Evolutionary conservation across 805 yeast genomes (phyloP), one percentile per base, ranked within the genome.

Genomic region (Monosporozyma unispora): DNA sequence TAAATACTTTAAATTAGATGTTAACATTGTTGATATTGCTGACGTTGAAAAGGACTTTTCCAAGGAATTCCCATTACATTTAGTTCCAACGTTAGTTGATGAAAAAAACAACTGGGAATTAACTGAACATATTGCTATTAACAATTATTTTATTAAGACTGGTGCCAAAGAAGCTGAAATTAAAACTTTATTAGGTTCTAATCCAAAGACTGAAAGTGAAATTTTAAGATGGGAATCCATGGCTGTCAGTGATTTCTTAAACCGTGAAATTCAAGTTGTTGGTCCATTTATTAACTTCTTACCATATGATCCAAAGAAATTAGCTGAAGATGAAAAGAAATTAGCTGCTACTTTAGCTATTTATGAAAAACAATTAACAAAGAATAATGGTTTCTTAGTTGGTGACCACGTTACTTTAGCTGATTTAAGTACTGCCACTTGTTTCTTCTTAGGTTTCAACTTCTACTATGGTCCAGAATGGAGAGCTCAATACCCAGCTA

Each of bases 211-310:
- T 57, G 74, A 78, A 63, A 52, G 58, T 16, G 51, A 52, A 28
- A 73, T 87, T 61, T 67, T 88, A 59, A 80, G 74, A 70, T 88
- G 95, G 93, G 60, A 81, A 64, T 84, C 95, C 4, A 71, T 84
- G 57, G 72, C 80, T 66, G 85, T 82, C 74, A 61, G 78, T 57
- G 96, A 89, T 60, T 58, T 84, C 52, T 65, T 84, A 57, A 61
- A 71, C 42, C 59, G 68, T 50, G 58, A 74, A 48, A 76, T 77
- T 52, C 59, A 55, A 41, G 76, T 77, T 56, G 78, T 85, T 69
- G 65, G 67, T 52, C 84, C 87, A 57, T 61, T 82, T 49, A 59
- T 68, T 37, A 96, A 95, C 58, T 66, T 63, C 47, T 64, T 54
- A 50, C 89, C 91, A 55, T 87, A 78, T 82, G 81, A 84, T 84